Base-by-base conservation (phyloP, 2,329 filamentous ascomycete genomes). In the Cercospora sp. region DNA sequence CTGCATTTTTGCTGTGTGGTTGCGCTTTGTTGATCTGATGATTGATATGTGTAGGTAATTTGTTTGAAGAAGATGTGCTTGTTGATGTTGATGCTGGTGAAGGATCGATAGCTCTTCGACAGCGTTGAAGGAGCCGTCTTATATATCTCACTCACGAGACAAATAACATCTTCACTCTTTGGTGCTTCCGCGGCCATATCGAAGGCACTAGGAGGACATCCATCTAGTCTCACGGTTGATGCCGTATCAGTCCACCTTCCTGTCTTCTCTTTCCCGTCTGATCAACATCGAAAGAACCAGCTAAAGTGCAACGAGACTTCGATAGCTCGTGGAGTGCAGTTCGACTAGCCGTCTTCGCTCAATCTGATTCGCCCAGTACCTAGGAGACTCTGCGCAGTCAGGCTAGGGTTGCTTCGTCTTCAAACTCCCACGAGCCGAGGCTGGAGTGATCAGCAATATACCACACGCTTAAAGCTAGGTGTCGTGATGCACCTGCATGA, bases 241-340 rank as follows among this genome's bases (percentile, higher is more conserved):
- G 58, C 58, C 58, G 58, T 60, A 23, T 26, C 23, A 16, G 31
- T 18, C 36, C 13, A 42, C 23, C 18, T 42, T 39, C 23, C 31
- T 7, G 18, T 26, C 10, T 28, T 51, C 39, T 28, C 2, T 26
- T 39, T 48, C 36, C 39, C 28, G 18, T n/a, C 36, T 62, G 60
- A 39, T 45, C 60, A 30, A 12, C 39, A 30, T 51, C 5, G 26
- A 16, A 26, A 8, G 5, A n/a, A 28, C 13, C 10, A 48, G 36
- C 23, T 45, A 45, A 31, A 28, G 23, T 20, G 20, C 28, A 45
- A 18, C 16, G 12, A 45, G 39, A 33, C 39, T 62, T 51, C 20
- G 60, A 62, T 62, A 62, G 60, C 12, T 45, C 10, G 60, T 51
- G 59, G 59, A 61, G 59, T 61, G 59, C 59, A 61, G 45, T 13